Base-by-base conservation (phyloP, 2,329 filamentous ascomycete genomes). In the Gyromitra esculenta region DNA sequence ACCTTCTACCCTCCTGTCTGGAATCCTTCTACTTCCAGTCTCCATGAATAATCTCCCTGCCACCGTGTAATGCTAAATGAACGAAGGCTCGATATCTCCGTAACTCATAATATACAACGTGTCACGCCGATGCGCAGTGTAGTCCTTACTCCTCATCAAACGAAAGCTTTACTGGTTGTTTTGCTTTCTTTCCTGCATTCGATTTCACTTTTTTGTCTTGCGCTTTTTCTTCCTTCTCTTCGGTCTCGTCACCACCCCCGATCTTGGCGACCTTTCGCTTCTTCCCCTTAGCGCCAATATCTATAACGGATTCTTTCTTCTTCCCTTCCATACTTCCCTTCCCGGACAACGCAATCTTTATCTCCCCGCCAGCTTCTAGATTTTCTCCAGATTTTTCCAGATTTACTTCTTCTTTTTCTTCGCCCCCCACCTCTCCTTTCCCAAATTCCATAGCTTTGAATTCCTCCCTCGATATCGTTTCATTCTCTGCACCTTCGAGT, bases 401-500 rank as follows among this genome's bases (percentile, higher is more conserved):
- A 78, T 79, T 81, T 52, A 80, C 76, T 11, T 80, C 77, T 5
- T 65, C 50, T 13, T 57, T 60, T 5, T 67, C 68, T 21, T 79
- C 79, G 18, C 37, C 79, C 6, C 79, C 80, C 72, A 80, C 79
- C 64, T 82, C 83, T 64, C 81, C 81, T 67, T 81, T 82, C 79
- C 75, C 77, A 9, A 67, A 70, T 57, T 84, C 81, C 59, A 87
- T 81, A 15, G 84, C 84, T 43, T 86, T 85, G 72, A 86, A 86
- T 60, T 87, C 85, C n/a, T 84, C 84, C 80, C 84, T 87, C 77
- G 80, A 89, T 79, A 84, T 83, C 60, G 91, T 87, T 39, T 90
- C 87, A 70, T 92, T 91, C 64, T 89, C 91, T 3, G 88, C 86
- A 82, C 93, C 92, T 79, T 95, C 88, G 2, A 96, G 69, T n/a